phyloP scores from a whole-genome alignment of 176 grass and related monocot genomes.

The Puccinellia tenuiflora region DNA sequence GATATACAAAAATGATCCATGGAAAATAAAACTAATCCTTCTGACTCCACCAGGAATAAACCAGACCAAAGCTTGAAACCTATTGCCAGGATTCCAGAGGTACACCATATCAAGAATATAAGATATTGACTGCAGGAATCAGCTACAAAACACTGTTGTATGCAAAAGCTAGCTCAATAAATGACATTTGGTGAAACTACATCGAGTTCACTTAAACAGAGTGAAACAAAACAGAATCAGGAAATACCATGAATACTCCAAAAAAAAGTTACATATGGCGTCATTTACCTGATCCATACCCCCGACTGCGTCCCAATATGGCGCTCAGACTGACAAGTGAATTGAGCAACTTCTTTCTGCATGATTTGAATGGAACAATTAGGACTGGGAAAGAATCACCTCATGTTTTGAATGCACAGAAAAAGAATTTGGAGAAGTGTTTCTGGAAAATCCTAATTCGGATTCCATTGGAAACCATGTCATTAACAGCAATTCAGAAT shows the following conservation, averaged over 20 bases:
- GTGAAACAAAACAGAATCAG: neutral
- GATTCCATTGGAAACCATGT: neutral
- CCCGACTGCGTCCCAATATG: slow-evolving; percentile 90
- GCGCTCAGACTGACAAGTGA: slow-evolving; percentile 83
- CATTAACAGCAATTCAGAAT: neutral
- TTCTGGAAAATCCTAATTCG: too few relatives aligned
- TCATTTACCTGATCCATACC: slow-evolving; percentile 94
- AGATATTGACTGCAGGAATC: neutral
- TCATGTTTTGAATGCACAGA: neutral
- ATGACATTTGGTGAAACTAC: neutral
- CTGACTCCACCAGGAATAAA: neutral
- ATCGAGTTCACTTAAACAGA: neutral
- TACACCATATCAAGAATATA: neutral
- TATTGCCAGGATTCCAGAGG: neutral
- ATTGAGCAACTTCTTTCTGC: slow-evolving; percentile 99
- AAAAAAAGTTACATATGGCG: neutral
- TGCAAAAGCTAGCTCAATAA: neutral
- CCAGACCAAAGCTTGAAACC: neutral
- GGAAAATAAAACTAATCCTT: neutral
- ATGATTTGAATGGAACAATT: slow-evolving; percentile 24
- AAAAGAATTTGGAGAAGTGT: neutral
- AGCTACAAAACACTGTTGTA: neutral
- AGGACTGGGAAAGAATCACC: neutral
- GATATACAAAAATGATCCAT: neutral
- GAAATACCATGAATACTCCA: neutral